phyloP scores from a whole-genome alignment of 305 asterid species.

The Caryopteris hybrid region DNA sequence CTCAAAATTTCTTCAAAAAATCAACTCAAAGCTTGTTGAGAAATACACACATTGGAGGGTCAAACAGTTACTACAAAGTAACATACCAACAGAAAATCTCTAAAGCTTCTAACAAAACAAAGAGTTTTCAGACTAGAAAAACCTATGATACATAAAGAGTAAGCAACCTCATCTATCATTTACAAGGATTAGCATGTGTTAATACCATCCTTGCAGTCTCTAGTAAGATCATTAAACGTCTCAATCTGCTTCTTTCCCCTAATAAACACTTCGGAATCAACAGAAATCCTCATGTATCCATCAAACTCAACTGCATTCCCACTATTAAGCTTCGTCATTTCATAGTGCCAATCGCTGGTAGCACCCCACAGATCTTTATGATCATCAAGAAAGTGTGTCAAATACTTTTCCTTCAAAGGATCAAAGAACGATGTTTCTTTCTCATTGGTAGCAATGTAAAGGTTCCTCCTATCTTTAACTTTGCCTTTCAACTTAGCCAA shows the following conservation, averaged over 20 bases:
- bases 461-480: slow-evolving; percentile 57
- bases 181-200: slow-evolving; percentile 42
- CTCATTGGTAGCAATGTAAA: slow-evolving; percentile 71
- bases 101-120: slow-evolving; percentile 2
- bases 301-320: slow-evolving; percentile 77
- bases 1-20: too few relatives aligned
- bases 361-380: slow-evolving; percentile 69
- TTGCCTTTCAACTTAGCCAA: slow-evolving; percentile 40
- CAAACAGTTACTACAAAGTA: too few relatives aligned
- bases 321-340: slow-evolving; percentile 50
- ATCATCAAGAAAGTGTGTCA: slow-evolving; percentile 69
- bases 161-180: background rate
- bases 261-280: slow-evolving; percentile 73
- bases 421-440: slow-evolving; percentile 39
- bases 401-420: slow-evolving; percentile 61
- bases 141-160: background rate
- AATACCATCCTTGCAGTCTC: slow-evolving; percentile 79
- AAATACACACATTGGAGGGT: too few relatives aligned
- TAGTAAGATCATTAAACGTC: slow-evolving; percentile 80
- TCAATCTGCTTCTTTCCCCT: slow-evolving; percentile 75
- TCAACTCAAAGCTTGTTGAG: too few relatives aligned
- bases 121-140: background rate
- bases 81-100: too few relatives aligned
- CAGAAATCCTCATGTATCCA: slow-evolving; percentile 67
- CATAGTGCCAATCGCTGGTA: slow-evolving; percentile 63